phyloP scores from a whole-genome alignment of 176 grass and related monocot species.

The Musa itinerans region DNA sequence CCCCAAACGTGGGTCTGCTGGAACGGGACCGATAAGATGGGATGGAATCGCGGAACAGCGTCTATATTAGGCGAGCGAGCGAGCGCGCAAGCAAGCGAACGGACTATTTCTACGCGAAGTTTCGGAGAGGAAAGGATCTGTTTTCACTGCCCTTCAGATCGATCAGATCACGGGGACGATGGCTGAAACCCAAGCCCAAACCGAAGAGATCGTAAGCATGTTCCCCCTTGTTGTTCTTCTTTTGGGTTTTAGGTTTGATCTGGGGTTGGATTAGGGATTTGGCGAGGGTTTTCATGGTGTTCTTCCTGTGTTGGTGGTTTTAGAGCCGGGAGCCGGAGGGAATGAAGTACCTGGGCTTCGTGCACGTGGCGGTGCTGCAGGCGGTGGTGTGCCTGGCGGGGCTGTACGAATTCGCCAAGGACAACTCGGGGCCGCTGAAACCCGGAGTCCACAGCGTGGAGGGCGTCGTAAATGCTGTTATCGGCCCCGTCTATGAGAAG shows the following conservation, averaged over 20 bases:
- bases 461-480: conserved; percentile 39
- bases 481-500: conserved; percentile 38
- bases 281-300: background rate
- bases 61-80: no score
- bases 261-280: conserved; percentile 13
- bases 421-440: conserved; percentile 63
- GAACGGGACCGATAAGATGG: no score
- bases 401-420: conserved; percentile 66
- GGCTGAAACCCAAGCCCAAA: conserved; percentile 39
- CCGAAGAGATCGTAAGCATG: conserved; percentile 17
- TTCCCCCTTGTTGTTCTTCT: background rate
- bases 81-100: no score
- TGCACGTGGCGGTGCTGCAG: conserved; percentile 36
- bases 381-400: conserved; percentile 35
- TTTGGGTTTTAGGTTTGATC: conserved; percentile 1
- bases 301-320: background rate
- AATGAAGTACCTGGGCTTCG: conserved; percentile 65
- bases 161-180: conserved; percentile 24
- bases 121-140: no score
- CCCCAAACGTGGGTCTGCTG: no score
- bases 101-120: no score
- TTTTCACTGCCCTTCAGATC: background rate
- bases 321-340: conserved; percentile 25
- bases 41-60: no score
- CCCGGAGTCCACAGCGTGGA: conserved; percentile 56